Conservation (phyloP, 176 grass and related monocot genomes). For the Tuctoria greenei region DNA sequence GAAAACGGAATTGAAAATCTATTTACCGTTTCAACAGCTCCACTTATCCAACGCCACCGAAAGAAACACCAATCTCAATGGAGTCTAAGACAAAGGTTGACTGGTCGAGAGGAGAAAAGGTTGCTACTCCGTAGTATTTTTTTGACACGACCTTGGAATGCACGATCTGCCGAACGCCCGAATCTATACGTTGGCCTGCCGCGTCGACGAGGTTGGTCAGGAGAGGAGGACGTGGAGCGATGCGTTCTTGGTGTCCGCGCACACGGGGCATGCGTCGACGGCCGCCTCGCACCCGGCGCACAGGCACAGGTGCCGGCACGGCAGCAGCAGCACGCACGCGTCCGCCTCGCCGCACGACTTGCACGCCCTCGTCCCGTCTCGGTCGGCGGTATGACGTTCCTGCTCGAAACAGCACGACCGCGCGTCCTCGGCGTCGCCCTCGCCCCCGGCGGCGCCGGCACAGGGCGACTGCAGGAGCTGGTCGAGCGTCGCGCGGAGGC, state of each 20-base stretch:
- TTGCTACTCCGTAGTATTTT: too few relatives aligned
- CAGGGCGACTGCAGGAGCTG: neutral
- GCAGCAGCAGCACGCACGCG: neutral
- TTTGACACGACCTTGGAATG: neutral
- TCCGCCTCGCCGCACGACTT: neutral
- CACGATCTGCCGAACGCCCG: conserved; percentile 1
- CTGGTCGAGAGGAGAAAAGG: too few relatives aligned
- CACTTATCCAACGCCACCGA: neutral
- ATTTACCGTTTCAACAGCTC: neutral
- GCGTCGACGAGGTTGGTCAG: neutral
- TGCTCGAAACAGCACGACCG: neutral
- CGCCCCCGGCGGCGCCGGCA: neutral
- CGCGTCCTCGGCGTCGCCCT: neutral
- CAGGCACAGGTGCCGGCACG: conserved; percentile 54
- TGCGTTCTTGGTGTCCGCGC: conserved; percentile 15
- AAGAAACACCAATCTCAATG: too few relatives aligned
- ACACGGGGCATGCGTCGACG: conserved; percentile 1
- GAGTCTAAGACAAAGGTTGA: too few relatives aligned
- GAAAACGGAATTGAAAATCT: neutral
- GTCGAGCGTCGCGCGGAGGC: neutral
- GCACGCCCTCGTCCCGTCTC: neutral
- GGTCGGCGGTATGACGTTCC: too few relatives aligned
- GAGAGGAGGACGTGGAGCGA: conserved; percentile 29
- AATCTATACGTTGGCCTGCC: neutral
- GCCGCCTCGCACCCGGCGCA: conserved; percentile 33